These are phyloP conservation scores for Aspergillus arachidicola DNA, from an alignment of 2,329 filamentous ascomycete genomes.

Conservation along the genomic window DNA sequence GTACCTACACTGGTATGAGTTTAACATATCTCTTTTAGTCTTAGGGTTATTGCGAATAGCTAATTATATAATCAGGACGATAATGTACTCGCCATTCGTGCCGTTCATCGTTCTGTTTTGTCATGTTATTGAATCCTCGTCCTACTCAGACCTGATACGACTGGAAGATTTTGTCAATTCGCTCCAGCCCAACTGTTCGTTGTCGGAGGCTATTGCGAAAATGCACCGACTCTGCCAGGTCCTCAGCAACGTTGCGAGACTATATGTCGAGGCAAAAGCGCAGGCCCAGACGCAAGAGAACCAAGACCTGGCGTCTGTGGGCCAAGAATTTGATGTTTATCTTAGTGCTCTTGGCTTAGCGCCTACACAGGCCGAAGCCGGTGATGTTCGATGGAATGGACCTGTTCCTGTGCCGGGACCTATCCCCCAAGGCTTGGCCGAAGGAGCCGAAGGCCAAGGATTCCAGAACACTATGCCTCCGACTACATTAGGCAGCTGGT, in stretches of 20 bases:
- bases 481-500: conserved; percentile 63
- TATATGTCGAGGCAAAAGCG: conserved; percentile 66
- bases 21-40: not conserved
- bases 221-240: conserved; percentile 65
- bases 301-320: conserved; percentile 53
- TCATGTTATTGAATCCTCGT: conserved; percentile 55
- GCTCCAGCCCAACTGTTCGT: conserved; percentile 53
- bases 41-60: not conserved
- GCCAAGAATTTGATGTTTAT: conserved; percentile 66
- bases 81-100: conserved; percentile 51
- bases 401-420: conserved; percentile 6
- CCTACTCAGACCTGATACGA: conserved; percentile 55
- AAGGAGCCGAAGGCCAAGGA: conserved; percentile 20
- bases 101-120: conserved; percentile 55
- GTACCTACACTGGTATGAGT: conserved; percentile 39
- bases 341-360: conserved; percentile 66
- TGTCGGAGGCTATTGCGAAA: conserved; percentile 62
- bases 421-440: conserved; percentile 11
- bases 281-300: conserved; percentile 54
- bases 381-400: conserved; percentile 13
- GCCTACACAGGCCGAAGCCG: conserved; percentile 30
- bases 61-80: conserved; percentile 29
- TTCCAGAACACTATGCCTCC: conserved; percentile 21
- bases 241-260: conserved; percentile 61
- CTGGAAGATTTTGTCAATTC: conserved; percentile 61